phyloP scores from a whole-genome alignment of 352 stramenopile genomes.

The Pythium brassicae region DNA sequence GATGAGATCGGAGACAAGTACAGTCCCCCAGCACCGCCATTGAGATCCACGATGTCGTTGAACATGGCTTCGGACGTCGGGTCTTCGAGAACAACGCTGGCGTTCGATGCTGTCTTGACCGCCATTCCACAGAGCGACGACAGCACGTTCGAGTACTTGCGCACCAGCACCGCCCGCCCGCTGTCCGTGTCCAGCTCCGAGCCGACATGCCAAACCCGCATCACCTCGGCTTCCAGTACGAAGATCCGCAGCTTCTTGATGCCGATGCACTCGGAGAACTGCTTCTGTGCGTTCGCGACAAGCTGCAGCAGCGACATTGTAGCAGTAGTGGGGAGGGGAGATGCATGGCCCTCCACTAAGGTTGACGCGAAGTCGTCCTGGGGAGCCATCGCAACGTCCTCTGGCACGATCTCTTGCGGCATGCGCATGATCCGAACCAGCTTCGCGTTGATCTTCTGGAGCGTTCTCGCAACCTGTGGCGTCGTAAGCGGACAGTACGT shows the following conservation, averaged over 20 bases:
- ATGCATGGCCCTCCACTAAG: neutral
- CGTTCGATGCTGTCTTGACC: conserved; percentile 9
- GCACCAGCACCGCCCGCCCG: conserved; percentile 23
- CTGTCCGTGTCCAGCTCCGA: conserved; percentile 14
- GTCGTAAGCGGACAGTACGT: too few relatives aligned
- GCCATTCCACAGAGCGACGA: conserved; percentile 56
- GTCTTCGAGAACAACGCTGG: conserved; percentile 30
- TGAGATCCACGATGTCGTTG: conserved; percentile 71
- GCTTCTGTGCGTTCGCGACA: conserved; percentile 44
- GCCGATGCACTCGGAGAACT: conserved; percentile 51
- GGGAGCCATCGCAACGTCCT: neutral
- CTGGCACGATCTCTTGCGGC: conserved; percentile 32
- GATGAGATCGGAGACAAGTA: conserved; percentile 59
- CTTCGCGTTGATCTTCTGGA: conserved; percentile 59
- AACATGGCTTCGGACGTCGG: conserved; percentile 47
- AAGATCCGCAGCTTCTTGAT: conserved; percentile 69
- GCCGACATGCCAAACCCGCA: conserved; percentile 55
- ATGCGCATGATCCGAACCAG: conserved; percentile 52
- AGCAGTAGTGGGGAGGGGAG: neutral
- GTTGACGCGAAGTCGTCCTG: neutral
- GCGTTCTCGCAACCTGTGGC: conserved; percentile 22
- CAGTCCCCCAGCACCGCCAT: conserved; percentile 44
- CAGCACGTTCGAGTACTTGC: conserved; percentile 54
- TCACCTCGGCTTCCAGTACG: conserved; percentile 41
- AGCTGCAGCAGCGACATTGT: conserved; percentile 40